Evolutionary conservation across 192 early-diverging fungal species (phyloP), one percentile per base, ranked within the genome.

Genomic region (Allomyces macrogynus): DNA sequence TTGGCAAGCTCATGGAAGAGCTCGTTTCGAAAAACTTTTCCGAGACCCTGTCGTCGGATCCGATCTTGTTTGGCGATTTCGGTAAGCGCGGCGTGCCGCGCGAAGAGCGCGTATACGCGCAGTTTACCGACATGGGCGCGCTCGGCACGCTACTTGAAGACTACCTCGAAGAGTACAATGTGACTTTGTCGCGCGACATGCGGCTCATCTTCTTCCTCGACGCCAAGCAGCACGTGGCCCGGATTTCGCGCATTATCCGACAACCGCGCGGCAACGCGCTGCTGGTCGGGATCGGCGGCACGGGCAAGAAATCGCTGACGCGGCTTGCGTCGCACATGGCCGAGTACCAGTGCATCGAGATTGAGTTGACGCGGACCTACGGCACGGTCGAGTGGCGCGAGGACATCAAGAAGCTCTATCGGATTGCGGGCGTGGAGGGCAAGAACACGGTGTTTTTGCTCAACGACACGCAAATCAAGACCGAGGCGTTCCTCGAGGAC

Each of bases 301-400:
- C 84, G 44, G 97, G 97, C 69, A 99, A 99, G 78, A 97, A 95
- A 0, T 97, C 95, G 3, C 71, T 99, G 66, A 88, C 97, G 10
- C 85, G 97, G 7, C 98, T 99, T 68, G 95, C 94, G n/a, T 93
- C 93, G 0, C 98, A 95, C 95, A 91, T 99, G 92, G 97, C 98
- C 72, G 95, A 94, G 40, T 74, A 97, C 32, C 78, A 81, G 61
- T 88, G 97, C 32, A 87, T 92, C 80, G 94, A 99, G 74, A 87
- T 97, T 75, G 90, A 94, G 75, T 92, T 90, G n/a, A 91, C 98
- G 72, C 89, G 88, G 74, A 89, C 93, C 69, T 99, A 99, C 73
- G 77, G 87, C 2, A 91, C 85, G 5, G 86, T 83, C 14, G 97
- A 98, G 72, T 99, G 98, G 77, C 95, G 98, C 73, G 95, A 97